These are phyloP conservation scores for Alternaria novae-zelandiae DNA, from an alignment of 2,329 filamentous ascomycete genomes.

Conservation along the genomic window DNA sequence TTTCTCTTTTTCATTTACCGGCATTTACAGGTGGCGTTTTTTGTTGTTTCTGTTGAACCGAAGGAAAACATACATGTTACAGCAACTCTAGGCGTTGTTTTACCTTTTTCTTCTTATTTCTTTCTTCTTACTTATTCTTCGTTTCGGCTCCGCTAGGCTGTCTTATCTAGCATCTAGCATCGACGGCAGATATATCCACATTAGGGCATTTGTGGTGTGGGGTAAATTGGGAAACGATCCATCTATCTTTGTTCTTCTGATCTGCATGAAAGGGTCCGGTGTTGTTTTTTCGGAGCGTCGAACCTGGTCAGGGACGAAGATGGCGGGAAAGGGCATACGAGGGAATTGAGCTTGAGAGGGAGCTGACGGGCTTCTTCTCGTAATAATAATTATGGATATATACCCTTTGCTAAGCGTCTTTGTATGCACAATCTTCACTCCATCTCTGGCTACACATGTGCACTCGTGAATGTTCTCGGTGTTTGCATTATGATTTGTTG, in stretches of 20 bases:
- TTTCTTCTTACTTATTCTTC: not conserved
- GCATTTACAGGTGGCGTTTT: slow-evolving; percentile 13
- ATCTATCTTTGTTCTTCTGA: not conserved
- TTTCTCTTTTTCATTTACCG: not conserved
- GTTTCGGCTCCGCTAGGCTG: not conserved
- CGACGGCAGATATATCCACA: not conserved
- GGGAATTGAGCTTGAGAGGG: not conserved
- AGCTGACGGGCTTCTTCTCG: not conserved
- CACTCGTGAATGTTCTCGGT: not conserved
- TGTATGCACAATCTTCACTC: not conserved
- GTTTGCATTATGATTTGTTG: slow-evolving; percentile 1
- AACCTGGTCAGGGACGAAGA: not conserved
- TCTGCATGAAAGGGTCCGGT: not conserved
- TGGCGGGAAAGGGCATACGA: not conserved
- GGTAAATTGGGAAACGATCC: not conserved
- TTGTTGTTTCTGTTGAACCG: not conserved
- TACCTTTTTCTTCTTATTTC: not conserved
- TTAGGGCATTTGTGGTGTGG: not conserved
- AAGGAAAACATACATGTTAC: slow-evolving; percentile 12
- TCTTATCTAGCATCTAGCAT: slow-evolving; percentile 2
- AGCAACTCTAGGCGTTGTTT: not conserved
- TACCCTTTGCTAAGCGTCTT: not conserved
- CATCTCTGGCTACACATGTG: not conserved
- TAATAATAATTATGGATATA: slow-evolving; percentile 6
- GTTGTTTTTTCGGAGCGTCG: not conserved